Base-by-base conservation (phyloP, 106 monocot species). In the Dioscorea dumetorum region DNA sequence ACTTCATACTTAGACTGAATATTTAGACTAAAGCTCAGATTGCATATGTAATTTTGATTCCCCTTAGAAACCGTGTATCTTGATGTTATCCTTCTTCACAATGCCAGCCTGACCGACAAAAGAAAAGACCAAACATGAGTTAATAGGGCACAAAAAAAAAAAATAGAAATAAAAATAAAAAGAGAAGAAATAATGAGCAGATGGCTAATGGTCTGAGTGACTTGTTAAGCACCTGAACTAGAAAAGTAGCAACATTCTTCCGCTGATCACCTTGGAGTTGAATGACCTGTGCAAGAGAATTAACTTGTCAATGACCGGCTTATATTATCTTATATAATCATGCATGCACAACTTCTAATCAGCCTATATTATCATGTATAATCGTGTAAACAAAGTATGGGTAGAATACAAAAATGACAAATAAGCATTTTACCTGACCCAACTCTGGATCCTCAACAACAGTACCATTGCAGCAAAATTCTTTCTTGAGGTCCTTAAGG, bases 391-490 rank as follows among this genome's bases (percentile, higher is more conserved):
- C 28, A 41, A 41, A 41, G 5, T 41, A 41, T 10, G 6, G 41
- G 41, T 41, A 41, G 41, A 41, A 41, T 41, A 41, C 41, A 41
- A 0, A 54, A 19, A 54, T 8, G 13, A 54, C 5, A 54, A 34
- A 41, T 31, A 64, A 14, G 33, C 24, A 24, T 28, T 28, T 53
- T 79, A 79, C 78, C 79, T 80, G 80, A 14, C 81, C 81, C 12
- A 81, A 68, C 61, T 76, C 81, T 52, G 81, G 81, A 49, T 81
- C 81, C 61, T 76, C 72, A n/a, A 81, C 81, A 50, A 81, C 81
- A n/a, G 76, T 76, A 67, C 76, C 81, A 72, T 81, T 81, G 76
- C 81, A 81, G 68, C 81, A 81, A 50, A 81, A 81, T 61, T 76
- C 81, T 68, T 73, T 81, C 81, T 81, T 81, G n/a, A 81, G 71